phyloP scores from a whole-genome alignment of 805 yeast species.

The Metschnikowia shivogae region DNA sequence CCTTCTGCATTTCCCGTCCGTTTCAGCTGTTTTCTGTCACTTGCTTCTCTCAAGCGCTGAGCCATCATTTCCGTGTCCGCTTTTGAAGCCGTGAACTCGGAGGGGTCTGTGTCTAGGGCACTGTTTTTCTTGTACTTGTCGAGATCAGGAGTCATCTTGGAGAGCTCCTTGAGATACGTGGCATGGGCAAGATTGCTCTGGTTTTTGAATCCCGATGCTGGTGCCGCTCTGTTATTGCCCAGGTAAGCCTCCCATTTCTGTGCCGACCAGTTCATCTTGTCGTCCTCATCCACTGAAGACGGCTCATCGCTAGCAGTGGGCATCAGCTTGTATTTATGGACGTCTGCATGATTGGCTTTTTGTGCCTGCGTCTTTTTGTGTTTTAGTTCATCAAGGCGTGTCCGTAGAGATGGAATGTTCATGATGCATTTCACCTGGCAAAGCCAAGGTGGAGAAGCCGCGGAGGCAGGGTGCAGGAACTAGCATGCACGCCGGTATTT shows the following conservation, averaged over 20 bases:
- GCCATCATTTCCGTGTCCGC: slow-evolving; percentile 27
- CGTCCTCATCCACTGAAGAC: neutral
- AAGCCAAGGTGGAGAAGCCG: neutral
- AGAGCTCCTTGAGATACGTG: slow-evolving; percentile 53
- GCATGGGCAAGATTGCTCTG: slow-evolving; percentile 54
- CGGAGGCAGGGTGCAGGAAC: neutral
- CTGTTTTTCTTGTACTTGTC: slow-evolving; percentile 35
- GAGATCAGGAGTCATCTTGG: slow-evolving; percentile 31
- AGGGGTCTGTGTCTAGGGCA: neutral
- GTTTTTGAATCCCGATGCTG: slow-evolving; percentile 43
- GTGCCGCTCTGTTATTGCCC: slow-evolving; percentile 17
- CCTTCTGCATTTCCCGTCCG: slow-evolving; percentile 37
- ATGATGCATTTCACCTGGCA: neutral
- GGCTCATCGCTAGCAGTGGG: neutral
- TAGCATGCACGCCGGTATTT: neutral
- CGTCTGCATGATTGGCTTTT: slow-evolving; percentile 6
- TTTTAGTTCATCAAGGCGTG: slow-evolving; percentile 8
- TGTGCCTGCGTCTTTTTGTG: slow-evolving; percentile 7
- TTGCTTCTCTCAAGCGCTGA: slow-evolving; percentile 28
- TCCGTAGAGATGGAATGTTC: neutral
- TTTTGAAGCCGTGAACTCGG: neutral
- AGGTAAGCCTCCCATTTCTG: slow-evolving; percentile 56
- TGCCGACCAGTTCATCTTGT: slow-evolving; percentile 35
- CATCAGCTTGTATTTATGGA: neutral
- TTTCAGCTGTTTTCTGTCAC: slow-evolving; percentile 29